Percentiles rank a stretch among this genome's conserved stretches.
Evolutionary conservation across 2,329 filamentous ascomycete genomes (phyloP).

Genomic region (Curvularia verruculosa): DNA sequence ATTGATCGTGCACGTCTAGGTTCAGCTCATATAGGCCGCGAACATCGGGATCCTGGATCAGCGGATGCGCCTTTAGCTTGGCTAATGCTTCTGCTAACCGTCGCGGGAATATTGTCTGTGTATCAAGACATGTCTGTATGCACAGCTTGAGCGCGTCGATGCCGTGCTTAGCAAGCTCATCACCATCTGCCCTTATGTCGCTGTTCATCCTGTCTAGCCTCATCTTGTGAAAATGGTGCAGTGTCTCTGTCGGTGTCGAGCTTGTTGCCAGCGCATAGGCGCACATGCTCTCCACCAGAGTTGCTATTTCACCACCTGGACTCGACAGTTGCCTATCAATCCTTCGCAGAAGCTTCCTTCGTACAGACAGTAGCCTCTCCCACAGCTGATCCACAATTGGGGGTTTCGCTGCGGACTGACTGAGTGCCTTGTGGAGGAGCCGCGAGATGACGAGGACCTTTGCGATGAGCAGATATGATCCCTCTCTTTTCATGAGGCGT

Average conservation of each 20-base stretch:
- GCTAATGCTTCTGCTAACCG: conserved; percentile 72
- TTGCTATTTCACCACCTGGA: conserved; percentile 47
- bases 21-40: conserved; percentile 71
- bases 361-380: conserved; percentile 67
- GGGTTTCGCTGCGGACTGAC: conserved; percentile 56
- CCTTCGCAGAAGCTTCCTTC: conserved; percentile 68
- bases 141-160: conserved; percentile 73
- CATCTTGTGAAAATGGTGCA: conserved; percentile 78
- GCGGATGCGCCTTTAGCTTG: conserved; percentile 69
- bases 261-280: conserved; percentile 84
- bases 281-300: conserved; percentile 73
- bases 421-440: conserved; percentile 75
- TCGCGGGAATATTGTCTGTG: conserved; percentile 75
- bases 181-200: conserved; percentile 60
- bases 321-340: conserved; percentile 61
- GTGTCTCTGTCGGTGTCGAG: conserved; percentile 77
- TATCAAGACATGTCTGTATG: conserved; percentile 75
- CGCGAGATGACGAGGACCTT: conserved; percentile 75
- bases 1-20: conserved; percentile 76
- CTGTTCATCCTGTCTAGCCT: conserved; percentile 71
- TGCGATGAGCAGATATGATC: conserved; percentile 62
- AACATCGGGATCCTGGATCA: conserved; percentile 75
- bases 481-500: conserved; percentile 59
- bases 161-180: conserved; percentile 59
- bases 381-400: conserved; percentile 67